Evolutionary conservation across 805 yeast species (phyloP), one percentile per base, ranked within the genome.

Genomic region (Millerozyma miso): DNA sequence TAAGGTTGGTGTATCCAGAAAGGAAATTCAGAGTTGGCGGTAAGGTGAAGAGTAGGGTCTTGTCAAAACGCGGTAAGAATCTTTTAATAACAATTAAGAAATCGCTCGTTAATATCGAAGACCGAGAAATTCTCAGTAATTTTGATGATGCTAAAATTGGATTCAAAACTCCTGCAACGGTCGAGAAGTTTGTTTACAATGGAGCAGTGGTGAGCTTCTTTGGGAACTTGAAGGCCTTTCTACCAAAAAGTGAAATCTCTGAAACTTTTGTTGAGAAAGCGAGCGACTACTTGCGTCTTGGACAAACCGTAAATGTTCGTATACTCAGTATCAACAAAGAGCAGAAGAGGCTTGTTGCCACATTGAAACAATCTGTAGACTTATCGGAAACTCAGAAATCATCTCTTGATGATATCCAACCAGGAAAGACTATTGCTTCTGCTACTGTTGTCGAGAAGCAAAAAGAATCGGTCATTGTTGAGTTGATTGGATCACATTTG

Each of bases 131-230:
- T 26, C 59, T 77, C 37, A 53, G 69, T 19, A 33, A 54, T 3
- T 59, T 69, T 39, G 73, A 67, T 14, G 61, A 69, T 12, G 74
- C 71, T 2, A 53, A 55, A 12, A 56, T 64, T 19, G 80, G 79
- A 10, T 63, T 71, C 51, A 78, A 72, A 52, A 77, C 91, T 2
- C 69, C 80, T 4, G 98, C 88, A 10, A 81, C 90, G 1, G 83
- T 93, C 36, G 82, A 82, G 46, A 71, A 77, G 29, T 76, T 91
- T 52, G 78, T 79, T 38, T 81, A 83, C 44, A 72, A 76, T 44
- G 99, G 99, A 54, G 95, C 87, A 37, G 67, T 89, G 35, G 80
- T 93, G 4, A 78, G 89, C 13, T 89, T 93, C 57, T 90, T 88
- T 56, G 95, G 93, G 42, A 73, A 74, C 41, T 61, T 87, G 35